phyloP scores from a whole-genome alignment of 176 grass and related monocot genomes.

The Avena atlantica region DNA sequence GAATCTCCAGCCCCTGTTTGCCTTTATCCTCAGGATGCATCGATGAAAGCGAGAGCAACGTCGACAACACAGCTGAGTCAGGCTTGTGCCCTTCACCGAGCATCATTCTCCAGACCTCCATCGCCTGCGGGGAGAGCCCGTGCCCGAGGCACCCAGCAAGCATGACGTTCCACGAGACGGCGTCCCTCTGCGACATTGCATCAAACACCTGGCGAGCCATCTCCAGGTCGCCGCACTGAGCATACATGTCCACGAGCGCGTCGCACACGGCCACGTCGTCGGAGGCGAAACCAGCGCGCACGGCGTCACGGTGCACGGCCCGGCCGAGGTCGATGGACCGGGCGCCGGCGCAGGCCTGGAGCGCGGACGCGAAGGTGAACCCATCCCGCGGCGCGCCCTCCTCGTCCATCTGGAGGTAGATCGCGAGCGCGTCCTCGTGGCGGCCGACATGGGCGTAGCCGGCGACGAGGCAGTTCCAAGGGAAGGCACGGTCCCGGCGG shows the following conservation, averaged over 20 bases:
- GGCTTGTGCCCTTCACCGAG: constrained; percentile 42
- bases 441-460: constrained; percentile 53
- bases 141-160: constrained; percentile 48
- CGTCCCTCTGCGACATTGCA: constrained; percentile 43
- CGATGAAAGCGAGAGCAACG: constrained; percentile 38
- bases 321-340: constrained; percentile 43
- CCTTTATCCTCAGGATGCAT: not conserved
- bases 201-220: constrained; percentile 54
- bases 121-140: constrained; percentile 44
- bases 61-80: constrained; percentile 25
- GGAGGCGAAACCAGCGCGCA: constrained; percentile 54
- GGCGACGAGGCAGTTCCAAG: constrained; percentile 71
- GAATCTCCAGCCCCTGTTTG: constrained; percentile 44
- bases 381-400: constrained; percentile 55
- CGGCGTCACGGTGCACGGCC: constrained; percentile 56
- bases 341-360: constrained; percentile 60
- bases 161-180: constrained; percentile 64
- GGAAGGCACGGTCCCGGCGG: constrained; percentile 42
- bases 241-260: constrained; percentile 65
- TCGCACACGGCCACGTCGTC: constrained; percentile 46
- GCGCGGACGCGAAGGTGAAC: constrained; percentile 56
- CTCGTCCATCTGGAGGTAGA: constrained; percentile 83
- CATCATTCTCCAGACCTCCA: constrained; percentile 53
- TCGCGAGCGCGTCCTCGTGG: constrained; percentile 66
- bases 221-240: constrained; percentile 58